Conservation (phyloP, 2,329 filamentous ascomycete genomes). For the Nectriaceae sp. region DNA sequence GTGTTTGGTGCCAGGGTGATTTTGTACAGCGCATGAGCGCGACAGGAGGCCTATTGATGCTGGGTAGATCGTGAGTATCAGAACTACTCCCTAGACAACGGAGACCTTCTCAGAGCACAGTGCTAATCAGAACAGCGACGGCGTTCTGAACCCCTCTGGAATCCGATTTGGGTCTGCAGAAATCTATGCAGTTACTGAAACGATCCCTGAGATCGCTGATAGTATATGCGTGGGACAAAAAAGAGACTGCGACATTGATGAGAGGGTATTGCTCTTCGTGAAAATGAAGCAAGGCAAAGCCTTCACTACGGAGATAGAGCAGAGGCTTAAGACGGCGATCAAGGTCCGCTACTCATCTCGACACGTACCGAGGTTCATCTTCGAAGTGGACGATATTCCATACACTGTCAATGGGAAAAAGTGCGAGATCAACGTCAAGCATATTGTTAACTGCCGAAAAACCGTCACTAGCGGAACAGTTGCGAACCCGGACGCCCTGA, state of each 20-base stretch:
- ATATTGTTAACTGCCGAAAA: slow-evolving; percentile 74
- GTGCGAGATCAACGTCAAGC: slow-evolving; percentile 81
- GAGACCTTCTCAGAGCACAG: neutral
- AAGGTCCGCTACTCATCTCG: slow-evolving; percentile 66
- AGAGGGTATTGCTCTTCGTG: slow-evolving; percentile 57
- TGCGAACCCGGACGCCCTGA: slow-evolving; percentile 72
- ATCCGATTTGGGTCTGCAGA: slow-evolving; percentile 80
- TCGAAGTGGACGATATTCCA: slow-evolving; percentile 80
- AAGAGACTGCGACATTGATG: slow-evolving; percentile 56
- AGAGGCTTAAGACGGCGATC: slow-evolving; percentile 65
- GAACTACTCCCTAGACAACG: neutral
- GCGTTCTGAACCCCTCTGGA: slow-evolving; percentile 77
- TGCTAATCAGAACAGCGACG: too few relatives aligned
- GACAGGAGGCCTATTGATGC: slow-evolving; percentile 66
- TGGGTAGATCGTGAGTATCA: slow-evolving; percentile 57
- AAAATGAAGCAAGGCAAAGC: slow-evolving; percentile 56
- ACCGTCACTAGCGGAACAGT: slow-evolving; percentile 78
- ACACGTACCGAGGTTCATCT: slow-evolving; percentile 78
- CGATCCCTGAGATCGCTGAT: slow-evolving; percentile 62
- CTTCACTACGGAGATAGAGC: slow-evolving; percentile 57
- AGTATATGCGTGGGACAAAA: slow-evolving; percentile 81
- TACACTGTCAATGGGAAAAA: slow-evolving; percentile 85
- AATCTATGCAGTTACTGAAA: slow-evolving; percentile 74
- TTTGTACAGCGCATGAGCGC: slow-evolving; percentile 68
- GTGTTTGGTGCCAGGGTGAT: slow-evolving; percentile 83